Evolutionary conservation across 2,329 filamentous ascomycete species (phyloP).

Genomic region (Stromatinia cepivora): DNA sequence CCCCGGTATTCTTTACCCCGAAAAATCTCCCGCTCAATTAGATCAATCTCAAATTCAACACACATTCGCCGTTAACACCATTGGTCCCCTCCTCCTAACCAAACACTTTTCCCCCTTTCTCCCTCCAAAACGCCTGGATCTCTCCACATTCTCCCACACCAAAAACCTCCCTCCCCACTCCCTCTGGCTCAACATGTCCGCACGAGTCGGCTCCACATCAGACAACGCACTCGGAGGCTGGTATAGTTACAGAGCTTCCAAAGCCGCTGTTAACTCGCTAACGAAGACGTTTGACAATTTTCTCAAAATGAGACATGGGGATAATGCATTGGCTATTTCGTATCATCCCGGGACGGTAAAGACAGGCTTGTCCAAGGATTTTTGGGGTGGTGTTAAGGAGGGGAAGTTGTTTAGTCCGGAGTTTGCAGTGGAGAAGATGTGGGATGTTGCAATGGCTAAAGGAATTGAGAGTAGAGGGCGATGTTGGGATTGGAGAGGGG

Average conservation of each 20-base stretch:
- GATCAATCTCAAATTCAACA: slow-evolving; percentile 60
- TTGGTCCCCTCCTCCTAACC: slow-evolving; percentile 73
- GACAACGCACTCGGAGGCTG: slow-evolving; percentile 76
- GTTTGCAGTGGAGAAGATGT: slow-evolving; percentile 64
- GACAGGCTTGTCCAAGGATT: slow-evolving; percentile 70
- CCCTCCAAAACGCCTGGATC: slow-evolving; percentile 55
- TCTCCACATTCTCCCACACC: slow-evolving; percentile 34
- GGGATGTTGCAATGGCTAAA: slow-evolving; percentile 56
- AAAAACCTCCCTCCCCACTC: slow-evolving; percentile 52
- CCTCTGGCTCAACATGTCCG: slow-evolving; percentile 73
- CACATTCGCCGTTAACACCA: slow-evolving; percentile 71
- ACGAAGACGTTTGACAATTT: slow-evolving; percentile 71
- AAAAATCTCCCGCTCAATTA: slow-evolving; percentile 69
- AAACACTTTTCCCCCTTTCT: slow-evolving; percentile 74
- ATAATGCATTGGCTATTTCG: slow-evolving; percentile 65
- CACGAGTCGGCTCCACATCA: slow-evolving; percentile 70
- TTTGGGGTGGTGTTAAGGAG: slow-evolving; percentile 64
- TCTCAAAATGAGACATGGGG: slow-evolving; percentile 56
- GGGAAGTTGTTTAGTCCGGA: slow-evolving; percentile 65
- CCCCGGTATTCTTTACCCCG: slow-evolving; percentile 71
- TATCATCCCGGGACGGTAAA: slow-evolving; percentile 81
- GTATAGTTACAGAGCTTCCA: slow-evolving; percentile 78
- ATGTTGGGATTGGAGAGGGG: slow-evolving; percentile 70
- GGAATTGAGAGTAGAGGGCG: slow-evolving; percentile 55
- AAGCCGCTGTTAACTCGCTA: slow-evolving; percentile 71